Percentiles rank a stretch among this genome's conserved stretches.
These are phyloP conservation scores for Madurella fahalii DNA, from an alignment of 2,329 filamentous ascomycete species.

Conservation along the genomic window DNA sequence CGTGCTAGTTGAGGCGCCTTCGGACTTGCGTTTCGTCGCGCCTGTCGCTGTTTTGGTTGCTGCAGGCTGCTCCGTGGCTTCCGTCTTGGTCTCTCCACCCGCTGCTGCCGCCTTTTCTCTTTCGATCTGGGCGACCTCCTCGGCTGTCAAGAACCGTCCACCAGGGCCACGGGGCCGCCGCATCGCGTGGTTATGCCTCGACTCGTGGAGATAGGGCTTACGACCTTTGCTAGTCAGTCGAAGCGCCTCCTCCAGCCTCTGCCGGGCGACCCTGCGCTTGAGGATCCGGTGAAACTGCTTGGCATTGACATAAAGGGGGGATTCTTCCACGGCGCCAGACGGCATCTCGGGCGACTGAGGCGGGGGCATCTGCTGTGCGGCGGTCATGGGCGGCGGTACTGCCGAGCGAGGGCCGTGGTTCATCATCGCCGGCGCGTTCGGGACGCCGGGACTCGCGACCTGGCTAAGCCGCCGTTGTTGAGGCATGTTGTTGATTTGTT, in stretches of 20 bases:
- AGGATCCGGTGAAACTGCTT: constrained; percentile 98
- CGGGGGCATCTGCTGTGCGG: constrained; percentile 62
- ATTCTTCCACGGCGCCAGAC: constrained; percentile 72
- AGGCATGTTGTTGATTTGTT: constrained; percentile 61
- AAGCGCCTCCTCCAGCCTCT: constrained; percentile 88
- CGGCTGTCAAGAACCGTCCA: constrained; percentile 91
- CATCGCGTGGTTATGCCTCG: constrained; percentile 97
- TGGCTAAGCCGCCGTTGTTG: constrained; percentile 69
- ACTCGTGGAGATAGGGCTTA: constrained; percentile 96
- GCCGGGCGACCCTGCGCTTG: constrained; percentile 87
- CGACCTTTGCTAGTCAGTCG: constrained; percentile 90
- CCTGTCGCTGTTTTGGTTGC: constrained; percentile 32
- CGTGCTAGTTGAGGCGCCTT: constrained; percentile 41
- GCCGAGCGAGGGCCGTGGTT: constrained; percentile 56
- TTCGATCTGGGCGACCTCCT: constrained; percentile 90
- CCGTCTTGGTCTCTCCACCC: constrained; percentile 31
- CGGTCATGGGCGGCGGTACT: constrained; percentile 57
- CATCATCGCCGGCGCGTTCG: constrained; percentile 71
- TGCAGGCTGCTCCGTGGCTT: constrained; percentile 23
- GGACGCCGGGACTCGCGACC: constrained; percentile 69
- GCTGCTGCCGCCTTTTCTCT: constrained; percentile 47
- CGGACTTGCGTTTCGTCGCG: constrained; percentile 59
- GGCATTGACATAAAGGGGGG: constrained; percentile 94
- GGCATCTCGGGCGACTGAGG: constrained; percentile 78
- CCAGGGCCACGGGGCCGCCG: constrained; percentile 87